Percentiles rank a stretch among this genome's conserved stretches.
Evolutionary conservation across 2,329 filamentous ascomycete genomes (phyloP).

Genomic region (Meredithiella fracta): DNA sequence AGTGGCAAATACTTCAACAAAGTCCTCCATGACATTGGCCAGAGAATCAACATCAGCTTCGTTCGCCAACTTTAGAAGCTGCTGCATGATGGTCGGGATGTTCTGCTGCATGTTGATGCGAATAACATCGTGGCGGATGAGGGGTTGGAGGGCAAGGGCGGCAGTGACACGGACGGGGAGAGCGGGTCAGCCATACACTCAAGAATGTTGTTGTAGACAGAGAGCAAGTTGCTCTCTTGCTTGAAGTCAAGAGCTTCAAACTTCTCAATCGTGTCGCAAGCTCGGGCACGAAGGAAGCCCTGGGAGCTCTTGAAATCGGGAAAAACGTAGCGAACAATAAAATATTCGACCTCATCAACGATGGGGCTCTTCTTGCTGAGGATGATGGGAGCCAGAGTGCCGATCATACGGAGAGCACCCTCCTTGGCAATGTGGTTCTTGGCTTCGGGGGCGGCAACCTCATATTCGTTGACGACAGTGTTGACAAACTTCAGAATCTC

Average conservation of each 20-base stretch:
- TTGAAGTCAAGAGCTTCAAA: constrained; percentile 96
- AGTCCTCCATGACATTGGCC: constrained; percentile 98
- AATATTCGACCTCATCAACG: constrained; percentile 93
- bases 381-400: constrained; percentile 82
- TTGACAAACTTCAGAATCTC: constrained; percentile 92
- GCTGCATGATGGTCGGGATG: constrained; percentile 98
- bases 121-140: constrained; percentile 91
- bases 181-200: constrained; percentile 92
- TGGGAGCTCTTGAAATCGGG: constrained; percentile 88
- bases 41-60: constrained; percentile 95
- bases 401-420: constrained; percentile 91
- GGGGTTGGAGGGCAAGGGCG: constrained; percentile 78
- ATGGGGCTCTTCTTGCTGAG: constrained; percentile 97
- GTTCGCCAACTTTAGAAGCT: constrained; percentile 89
- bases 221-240: constrained; percentile 84
- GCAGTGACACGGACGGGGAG: constrained; percentile 90
- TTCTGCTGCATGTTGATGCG: constrained; percentile 91
- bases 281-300: constrained; percentile 82
- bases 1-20: constrained; percentile 94
- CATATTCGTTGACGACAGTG: constrained; percentile 83
- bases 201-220: constrained; percentile 91
- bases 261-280: constrained; percentile 94
- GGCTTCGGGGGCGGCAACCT: constrained; percentile 64
- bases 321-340: constrained; percentile 95
- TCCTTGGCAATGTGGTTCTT: constrained; percentile 95